These are phyloP conservation scores for Yamadazyma dendronema DNA, from an alignment of 1,139 yeast genomes.

Conservation along the genomic window DNA sequence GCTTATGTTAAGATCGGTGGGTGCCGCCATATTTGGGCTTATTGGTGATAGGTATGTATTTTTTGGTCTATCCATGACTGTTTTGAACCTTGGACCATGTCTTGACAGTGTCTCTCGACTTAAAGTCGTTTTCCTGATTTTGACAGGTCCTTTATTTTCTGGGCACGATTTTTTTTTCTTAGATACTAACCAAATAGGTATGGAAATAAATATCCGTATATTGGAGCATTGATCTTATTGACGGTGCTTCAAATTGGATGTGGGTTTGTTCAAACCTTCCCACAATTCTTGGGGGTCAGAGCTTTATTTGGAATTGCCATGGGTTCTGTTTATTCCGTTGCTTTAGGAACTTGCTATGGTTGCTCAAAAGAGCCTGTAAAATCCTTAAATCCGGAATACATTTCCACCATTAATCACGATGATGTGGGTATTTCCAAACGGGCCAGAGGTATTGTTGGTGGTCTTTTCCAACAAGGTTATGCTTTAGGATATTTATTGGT, in stretches of 20 bases:
- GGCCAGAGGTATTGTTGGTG: slow-evolving; percentile 42
- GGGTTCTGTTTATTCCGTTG: slow-evolving; percentile 44
- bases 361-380: slow-evolving; percentile 24
- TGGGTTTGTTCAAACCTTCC: slow-evolving; percentile 37
- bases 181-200: slow-evolving; percentile 9
- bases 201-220: slow-evolving; percentile 42
- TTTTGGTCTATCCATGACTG: not conserved
- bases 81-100: too few relatives aligned
- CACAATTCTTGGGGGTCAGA: slow-evolving; percentile 39
- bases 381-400: slow-evolving; percentile 8
- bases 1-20: slow-evolving; percentile 44
- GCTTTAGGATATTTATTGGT: slow-evolving; percentile 45
- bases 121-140: not conserved
- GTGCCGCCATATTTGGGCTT: slow-evolving; percentile 38
- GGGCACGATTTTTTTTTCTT: not conserved
- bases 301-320: slow-evolving; percentile 43
- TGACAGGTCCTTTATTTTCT: not conserved
- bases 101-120: not conserved
- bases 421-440: slow-evolving; percentile 28
- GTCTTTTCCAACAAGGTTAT: slow-evolving; percentile 44
- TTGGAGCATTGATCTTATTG: slow-evolving; percentile 29
- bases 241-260: slow-evolving; percentile 39
- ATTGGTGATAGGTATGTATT: slow-evolving; percentile 30
- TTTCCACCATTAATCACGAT: slow-evolving; percentile 9
- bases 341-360: slow-evolving; percentile 39